These are phyloP conservation scores for Chlorella sp. DNA, from an alignment of 139 green algal species.

Conservation along the genomic window DNA sequence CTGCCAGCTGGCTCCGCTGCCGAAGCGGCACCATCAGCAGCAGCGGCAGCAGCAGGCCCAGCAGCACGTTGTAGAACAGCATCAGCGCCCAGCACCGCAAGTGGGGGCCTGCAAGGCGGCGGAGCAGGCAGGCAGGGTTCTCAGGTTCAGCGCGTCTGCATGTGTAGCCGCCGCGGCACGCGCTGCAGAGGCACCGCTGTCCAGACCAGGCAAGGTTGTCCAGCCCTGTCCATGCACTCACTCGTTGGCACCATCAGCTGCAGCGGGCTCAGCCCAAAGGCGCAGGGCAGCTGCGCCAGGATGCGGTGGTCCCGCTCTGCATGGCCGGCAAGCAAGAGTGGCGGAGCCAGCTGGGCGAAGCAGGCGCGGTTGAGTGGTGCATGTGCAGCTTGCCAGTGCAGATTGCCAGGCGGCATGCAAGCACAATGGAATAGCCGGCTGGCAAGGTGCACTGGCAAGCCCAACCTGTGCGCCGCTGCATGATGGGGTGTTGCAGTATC, in stretches of 20 bases:
- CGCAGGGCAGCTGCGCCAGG: background rate
- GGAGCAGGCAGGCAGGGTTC: background rate
- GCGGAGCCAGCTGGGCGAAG: no score
- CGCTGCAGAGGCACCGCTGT: background rate
- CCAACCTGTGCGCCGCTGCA: background rate
- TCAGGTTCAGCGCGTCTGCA: no score
- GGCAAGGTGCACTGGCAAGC: background rate
- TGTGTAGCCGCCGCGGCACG: no score
- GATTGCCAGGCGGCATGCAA: background rate
- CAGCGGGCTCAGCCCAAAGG: background rate
- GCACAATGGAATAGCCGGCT: no score
- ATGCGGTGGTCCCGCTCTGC: background rate
- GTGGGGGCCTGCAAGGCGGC: background rate
- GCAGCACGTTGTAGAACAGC: background rate
- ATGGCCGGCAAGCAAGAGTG: background rate
- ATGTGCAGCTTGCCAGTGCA: background rate
- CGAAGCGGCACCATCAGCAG: constrained; percentile 9
- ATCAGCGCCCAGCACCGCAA: background rate
- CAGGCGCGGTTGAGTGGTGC: background rate
- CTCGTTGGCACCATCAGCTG: background rate
- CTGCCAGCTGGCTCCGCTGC: background rate
- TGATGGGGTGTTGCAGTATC: background rate
- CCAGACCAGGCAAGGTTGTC: no score
- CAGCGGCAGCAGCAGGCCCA: constrained; percentile 1
- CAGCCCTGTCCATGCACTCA: constrained; percentile 6